Percentiles rank a stretch among this genome's conserved stretches.
Conservation (phyloP, 805 yeast genomes). For the Martiniozyma abietophila region DNA sequence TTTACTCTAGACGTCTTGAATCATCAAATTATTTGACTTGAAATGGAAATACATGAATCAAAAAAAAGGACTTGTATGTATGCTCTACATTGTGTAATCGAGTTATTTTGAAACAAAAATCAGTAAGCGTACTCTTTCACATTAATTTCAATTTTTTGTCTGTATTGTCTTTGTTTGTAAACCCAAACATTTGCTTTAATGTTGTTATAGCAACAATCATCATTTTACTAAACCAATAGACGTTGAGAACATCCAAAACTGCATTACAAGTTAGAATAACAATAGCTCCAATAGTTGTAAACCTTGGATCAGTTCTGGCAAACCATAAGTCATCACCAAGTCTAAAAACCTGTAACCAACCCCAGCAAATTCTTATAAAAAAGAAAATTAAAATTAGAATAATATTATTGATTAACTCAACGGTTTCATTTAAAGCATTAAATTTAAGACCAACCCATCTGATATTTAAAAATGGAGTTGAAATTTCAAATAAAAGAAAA, state of each 20-base stretch:
- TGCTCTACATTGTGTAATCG: not conserved
- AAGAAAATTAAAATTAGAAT: slow-evolving; percentile 27
- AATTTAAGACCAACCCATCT: slow-evolving; percentile 31
- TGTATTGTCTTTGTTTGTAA: slow-evolving; percentile 14
- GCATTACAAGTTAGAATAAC: slow-evolving; percentile 25
- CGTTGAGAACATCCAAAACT: slow-evolving; percentile 27
- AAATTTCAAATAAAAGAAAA: slow-evolving; percentile 28
- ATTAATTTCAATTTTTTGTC: slow-evolving; percentile 25
- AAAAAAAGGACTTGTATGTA: not conserved
- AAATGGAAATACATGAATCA: too few species aligned
- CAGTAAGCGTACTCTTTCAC: slow-evolving; percentile 12
- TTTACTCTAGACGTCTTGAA: too few species aligned
- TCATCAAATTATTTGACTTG: too few species aligned
- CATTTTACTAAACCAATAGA: slow-evolving; percentile 32
- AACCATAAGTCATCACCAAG: slow-evolving; percentile 22
- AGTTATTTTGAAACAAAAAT: not conserved
- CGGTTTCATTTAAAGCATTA: slow-evolving; percentile 19
- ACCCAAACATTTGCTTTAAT: slow-evolving; percentile 25
- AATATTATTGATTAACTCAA: slow-evolving; percentile 26
- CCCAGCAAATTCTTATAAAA: slow-evolving; percentile 29
- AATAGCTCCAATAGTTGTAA: slow-evolving; percentile 19
- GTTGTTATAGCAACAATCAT: slow-evolving; percentile 28
- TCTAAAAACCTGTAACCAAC: slow-evolving; percentile 28
- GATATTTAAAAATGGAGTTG: slow-evolving; percentile 30
- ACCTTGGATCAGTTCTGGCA: slow-evolving; percentile 22